phyloP scores from a whole-genome alignment of 495 filamentous ascomycete genomes.

The Trichocladium antarcticum region DNA sequence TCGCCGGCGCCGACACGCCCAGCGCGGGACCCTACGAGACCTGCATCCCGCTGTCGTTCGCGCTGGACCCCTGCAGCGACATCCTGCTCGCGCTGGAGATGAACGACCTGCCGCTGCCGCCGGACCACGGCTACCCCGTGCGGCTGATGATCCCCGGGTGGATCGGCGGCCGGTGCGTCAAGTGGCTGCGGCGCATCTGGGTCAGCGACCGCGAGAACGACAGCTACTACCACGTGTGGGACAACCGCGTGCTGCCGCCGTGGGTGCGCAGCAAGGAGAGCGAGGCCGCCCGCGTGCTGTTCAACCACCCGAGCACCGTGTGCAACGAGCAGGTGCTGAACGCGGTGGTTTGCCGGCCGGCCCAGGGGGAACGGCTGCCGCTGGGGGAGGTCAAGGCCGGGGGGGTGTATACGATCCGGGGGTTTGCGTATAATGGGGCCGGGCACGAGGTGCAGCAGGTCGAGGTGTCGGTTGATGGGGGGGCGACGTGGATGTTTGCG shows the following conservation, averaged over 20 bases:
- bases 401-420: not conserved
- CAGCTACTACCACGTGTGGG: constrained; percentile 14
- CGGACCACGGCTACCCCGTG: constrained; percentile 15
- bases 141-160: constrained; percentile 11
- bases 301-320: constrained; percentile 4
- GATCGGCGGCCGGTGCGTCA: constrained; percentile 11
- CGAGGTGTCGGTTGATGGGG: constrained; percentile 8
- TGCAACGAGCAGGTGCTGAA: constrained; percentile 8
- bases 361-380: constrained; percentile 1
- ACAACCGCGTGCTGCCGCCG: constrained; percentile 7
- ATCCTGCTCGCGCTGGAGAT: constrained; percentile 11
- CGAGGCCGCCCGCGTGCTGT: constrained; percentile 2
- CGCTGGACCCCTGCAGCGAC: constrained; percentile 6
- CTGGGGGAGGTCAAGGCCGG: not conserved
- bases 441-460: constrained; percentile 12
- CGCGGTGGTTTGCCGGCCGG: constrained; percentile 6
- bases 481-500: constrained; percentile 2
- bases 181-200: constrained; percentile 14
- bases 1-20: constrained; percentile 10
- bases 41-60: constrained; percentile 6
- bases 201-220: constrained; percentile 4
- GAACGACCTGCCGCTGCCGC: constrained; percentile 16
- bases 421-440: constrained; percentile 8
- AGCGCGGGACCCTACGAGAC: constrained; percentile 10
- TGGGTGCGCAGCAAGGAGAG: constrained; percentile 7